Conservation (phyloP, 345 rosid species). For the Carallia brachiata region DNA sequence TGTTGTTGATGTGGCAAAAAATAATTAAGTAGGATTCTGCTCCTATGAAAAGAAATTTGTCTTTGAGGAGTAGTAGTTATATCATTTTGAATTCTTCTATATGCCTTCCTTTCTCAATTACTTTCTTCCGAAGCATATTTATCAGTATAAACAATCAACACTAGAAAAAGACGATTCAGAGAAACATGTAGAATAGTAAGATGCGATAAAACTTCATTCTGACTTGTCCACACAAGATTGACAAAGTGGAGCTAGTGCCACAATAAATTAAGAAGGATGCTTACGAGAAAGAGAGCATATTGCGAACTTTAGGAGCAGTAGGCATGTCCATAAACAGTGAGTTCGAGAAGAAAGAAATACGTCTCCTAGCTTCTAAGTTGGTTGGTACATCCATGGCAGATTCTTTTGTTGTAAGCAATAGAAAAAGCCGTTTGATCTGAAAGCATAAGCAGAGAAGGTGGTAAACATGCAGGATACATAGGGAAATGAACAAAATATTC, state of each 20-base stretch:
- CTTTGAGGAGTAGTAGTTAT: too few species aligned
- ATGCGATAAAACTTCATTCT: not conserved
- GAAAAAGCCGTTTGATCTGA: conserved; percentile 72
- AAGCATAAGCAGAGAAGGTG: not conserved
- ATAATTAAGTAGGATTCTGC: too few species aligned
- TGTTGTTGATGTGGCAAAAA: too few species aligned
- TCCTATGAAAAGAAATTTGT: too few species aligned
- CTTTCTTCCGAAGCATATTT: too few species aligned
- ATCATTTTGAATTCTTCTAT: too few species aligned
- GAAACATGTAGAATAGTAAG: too few species aligned
- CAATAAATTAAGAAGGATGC: conserved; percentile 33
- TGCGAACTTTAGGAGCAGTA: conserved; percentile 93
- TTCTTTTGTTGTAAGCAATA: conserved; percentile 93
- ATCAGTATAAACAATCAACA: too few species aligned
- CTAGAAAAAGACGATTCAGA: too few species aligned
- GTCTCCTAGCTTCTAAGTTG: conserved; percentile 95
- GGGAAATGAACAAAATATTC: not conserved
- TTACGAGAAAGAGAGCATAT: conserved; percentile 99
- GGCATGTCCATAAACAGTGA: conserved; percentile 99
- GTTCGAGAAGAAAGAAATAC: conserved; percentile 96
- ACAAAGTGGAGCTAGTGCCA: not conserved
- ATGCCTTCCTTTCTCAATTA: too few species aligned
- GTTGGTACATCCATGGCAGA: conserved; percentile 99
- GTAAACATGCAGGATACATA: not conserved
- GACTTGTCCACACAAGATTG: not conserved